Percentiles rank a stretch among this genome's conserved stretches.
phyloP scores from a whole-genome alignment of 2,329 filamentous ascomycete species.

The Arthrobotrys pseudoclavata region DNA sequence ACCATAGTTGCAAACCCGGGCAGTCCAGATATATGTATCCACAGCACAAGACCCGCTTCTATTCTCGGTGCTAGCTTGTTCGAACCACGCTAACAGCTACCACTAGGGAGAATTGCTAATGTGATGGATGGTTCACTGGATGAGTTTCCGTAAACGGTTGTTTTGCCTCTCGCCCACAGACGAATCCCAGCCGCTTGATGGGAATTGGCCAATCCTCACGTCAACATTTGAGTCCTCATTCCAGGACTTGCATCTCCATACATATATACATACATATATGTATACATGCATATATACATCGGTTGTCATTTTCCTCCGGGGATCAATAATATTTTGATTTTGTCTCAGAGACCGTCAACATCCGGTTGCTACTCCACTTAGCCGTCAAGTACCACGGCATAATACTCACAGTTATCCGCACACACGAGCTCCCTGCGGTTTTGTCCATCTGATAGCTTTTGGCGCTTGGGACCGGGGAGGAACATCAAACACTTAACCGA shows the following conservation, averaged over 20 bases:
- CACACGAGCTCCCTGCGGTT: constrained; percentile 60
- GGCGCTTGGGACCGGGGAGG: constrained; percentile 46
- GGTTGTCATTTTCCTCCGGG: not conserved
- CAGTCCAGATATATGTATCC: constrained; percentile 59
- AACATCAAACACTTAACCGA: constrained; percentile 44
- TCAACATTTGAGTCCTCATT: constrained; percentile 26
- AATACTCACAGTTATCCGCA: constrained; percentile 30
- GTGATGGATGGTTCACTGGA: constrained; percentile 48
- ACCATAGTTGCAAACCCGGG: constrained; percentile 41
- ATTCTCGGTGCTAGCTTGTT: constrained; percentile 49
- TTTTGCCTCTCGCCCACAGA: constrained; percentile 53
- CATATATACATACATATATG: constrained; percentile 27
- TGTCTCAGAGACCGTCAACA: constrained; percentile 37
- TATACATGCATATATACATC: constrained; percentile 18
- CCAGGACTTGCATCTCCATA: constrained; percentile 34
- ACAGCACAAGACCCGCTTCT: constrained; percentile 45
- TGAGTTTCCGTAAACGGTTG: constrained; percentile 60
- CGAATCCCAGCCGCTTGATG: constrained; percentile 53
- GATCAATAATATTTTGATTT: constrained; percentile 27
- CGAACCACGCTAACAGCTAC: constrained; percentile 43
- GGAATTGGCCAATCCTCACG: constrained; percentile 53
- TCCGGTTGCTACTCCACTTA: constrained; percentile 43
- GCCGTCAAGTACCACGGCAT: constrained; percentile 49
- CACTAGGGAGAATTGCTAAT: constrained; percentile 30
- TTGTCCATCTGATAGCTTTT: constrained; percentile 42